Conservation (phyloP, 768 basidiomycete species). For the Omphalotus guepiniiformis region DNA sequence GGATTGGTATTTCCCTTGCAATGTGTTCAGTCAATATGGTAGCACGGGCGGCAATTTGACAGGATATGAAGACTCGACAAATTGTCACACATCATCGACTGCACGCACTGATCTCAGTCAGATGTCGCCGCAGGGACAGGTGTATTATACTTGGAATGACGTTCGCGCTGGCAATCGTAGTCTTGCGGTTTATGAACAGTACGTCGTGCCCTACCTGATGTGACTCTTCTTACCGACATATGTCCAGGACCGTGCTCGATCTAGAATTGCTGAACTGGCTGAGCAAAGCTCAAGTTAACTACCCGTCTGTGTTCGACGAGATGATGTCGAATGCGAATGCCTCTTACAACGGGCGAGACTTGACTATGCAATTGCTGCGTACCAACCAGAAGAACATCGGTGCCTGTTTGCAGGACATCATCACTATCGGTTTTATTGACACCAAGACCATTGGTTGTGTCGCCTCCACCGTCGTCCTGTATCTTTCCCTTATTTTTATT, state of each 20-base stretch:
- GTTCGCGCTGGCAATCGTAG: slow-evolving; percentile 65
- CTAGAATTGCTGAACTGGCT: slow-evolving; percentile 84
- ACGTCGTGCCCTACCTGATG: slow-evolving; percentile 28
- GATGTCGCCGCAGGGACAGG: slow-evolving; percentile 66
- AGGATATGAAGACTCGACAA: slow-evolving; percentile 56
- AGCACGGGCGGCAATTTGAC: slow-evolving; percentile 60
- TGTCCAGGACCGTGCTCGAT: slow-evolving; percentile 77
- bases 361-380: slow-evolving; percentile 83
- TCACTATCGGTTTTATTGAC: slow-evolving; percentile 92
- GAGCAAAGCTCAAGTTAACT: slow-evolving; percentile 71
- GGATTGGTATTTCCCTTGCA: slow-evolving; percentile 99
- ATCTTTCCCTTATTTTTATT: slow-evolving; percentile 94
- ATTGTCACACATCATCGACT: slow-evolving; percentile 64
- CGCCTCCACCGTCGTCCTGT: slow-evolving; percentile 91
- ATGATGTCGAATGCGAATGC: slow-evolving; percentile 60
- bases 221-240: slow-evolving; percentile 7
- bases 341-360: slow-evolving; percentile 76
- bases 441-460: slow-evolving; percentile 94
- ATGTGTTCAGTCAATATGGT: slow-evolving; percentile 75
- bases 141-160: slow-evolving; percentile 93
- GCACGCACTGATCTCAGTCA: slow-evolving; percentile 51
- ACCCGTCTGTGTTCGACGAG: slow-evolving; percentile 78
- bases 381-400: slow-evolving; percentile 63
- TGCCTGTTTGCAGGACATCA: slow-evolving; percentile 80
- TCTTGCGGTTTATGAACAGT: slow-evolving; percentile 94